Percentiles rank a stretch among this genome's conserved stretches.
phyloP scores from a whole-genome alignment of 225 moss, liverwort and hornwort genomes.

The Sphagnum contortum region DNA sequence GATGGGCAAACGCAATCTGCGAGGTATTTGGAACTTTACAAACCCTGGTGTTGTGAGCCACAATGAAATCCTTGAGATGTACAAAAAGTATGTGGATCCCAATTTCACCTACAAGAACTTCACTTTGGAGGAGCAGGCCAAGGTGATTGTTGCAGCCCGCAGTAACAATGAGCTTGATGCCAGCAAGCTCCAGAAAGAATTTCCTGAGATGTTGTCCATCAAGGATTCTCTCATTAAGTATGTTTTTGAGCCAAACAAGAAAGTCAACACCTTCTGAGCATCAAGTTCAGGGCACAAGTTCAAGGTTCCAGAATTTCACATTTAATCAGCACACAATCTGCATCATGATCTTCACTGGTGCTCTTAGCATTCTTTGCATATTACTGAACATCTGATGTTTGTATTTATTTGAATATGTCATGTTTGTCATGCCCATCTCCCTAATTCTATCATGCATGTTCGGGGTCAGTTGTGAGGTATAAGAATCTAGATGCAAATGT shows the following conservation, averaged over 20 bases:
- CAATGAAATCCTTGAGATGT: slow-evolving; percentile 58
- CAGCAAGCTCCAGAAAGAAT: slow-evolving; percentile 36
- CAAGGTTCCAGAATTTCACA: too few species aligned
- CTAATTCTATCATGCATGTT: too few species aligned
- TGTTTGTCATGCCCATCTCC: too few species aligned
- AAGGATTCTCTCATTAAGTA: slow-evolving; percentile 45
- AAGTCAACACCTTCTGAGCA: too few species aligned
- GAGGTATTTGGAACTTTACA: slow-evolving; percentile 54
- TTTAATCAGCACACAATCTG: too few species aligned
- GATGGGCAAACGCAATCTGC: slow-evolving; percentile 46
- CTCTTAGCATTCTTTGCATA: too few species aligned
- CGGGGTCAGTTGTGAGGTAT: too few species aligned
- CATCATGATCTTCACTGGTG: too few species aligned
- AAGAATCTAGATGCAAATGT: too few species aligned
- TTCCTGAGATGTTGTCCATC: slow-evolving; percentile 42
- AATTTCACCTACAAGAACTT: slow-evolving; percentile 41
- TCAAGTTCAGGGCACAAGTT: too few species aligned
- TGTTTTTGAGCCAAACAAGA: slow-evolving; percentile 37
- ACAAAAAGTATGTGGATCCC: slow-evolving; percentile 43
- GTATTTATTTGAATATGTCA: too few species aligned
- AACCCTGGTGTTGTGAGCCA: slow-evolving; percentile 50
- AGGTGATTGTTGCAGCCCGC: slow-evolving; percentile 44
- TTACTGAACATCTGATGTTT: too few species aligned
- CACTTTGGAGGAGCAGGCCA: slow-evolving; percentile 42
- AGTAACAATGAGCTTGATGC: slow-evolving; percentile 57